Percentiles rank a stretch among this genome's conserved stretches.
Conservation (phyloP, 176 grass and related monocot genomes). For the Lolium rigidum region DNA sequence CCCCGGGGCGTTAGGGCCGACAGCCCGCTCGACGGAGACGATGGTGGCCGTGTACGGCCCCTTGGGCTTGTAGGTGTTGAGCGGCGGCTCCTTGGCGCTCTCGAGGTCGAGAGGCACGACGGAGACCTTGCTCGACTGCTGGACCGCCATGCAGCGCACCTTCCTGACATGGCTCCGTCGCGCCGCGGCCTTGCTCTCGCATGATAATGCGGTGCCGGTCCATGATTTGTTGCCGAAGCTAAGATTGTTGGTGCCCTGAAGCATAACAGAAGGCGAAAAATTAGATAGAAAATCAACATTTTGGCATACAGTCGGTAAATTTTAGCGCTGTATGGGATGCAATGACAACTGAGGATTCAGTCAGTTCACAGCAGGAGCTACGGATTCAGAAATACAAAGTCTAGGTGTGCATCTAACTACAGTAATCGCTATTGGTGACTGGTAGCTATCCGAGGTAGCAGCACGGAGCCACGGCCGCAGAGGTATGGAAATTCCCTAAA, state of each 20-base stretch:
- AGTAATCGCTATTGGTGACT: background rate
- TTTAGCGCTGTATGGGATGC: background rate
- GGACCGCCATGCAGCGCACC: slow-evolving; percentile 56
- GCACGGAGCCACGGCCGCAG: background rate
- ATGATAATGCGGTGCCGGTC: slow-evolving; percentile 38
- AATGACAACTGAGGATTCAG: background rate
- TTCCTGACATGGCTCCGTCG: slow-evolving; percentile 43
- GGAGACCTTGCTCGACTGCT: slow-evolving; percentile 62
- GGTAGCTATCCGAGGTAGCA: background rate
- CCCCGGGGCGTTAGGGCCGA: slow-evolving; percentile 80
- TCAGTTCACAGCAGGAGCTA: background rate
- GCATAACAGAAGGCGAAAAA: background rate
- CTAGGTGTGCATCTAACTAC: background rate
- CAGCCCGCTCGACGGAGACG: slow-evolving; percentile 75
- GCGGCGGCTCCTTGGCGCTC: slow-evolving; percentile 71
- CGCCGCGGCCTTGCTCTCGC: slow-evolving; percentile 42
- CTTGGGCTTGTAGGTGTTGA: slow-evolving; percentile 87
- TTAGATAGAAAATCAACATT: background rate
- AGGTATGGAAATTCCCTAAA: background rate
- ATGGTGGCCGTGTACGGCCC: slow-evolving; percentile 84
- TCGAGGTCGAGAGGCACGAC: slow-evolving; percentile 72
- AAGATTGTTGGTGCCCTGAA: slow-evolving; percentile 60
- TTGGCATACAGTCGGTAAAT: background rate
- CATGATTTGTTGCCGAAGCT: slow-evolving; percentile 65
- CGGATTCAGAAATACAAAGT: background rate